Percentiles rank a stretch among this genome's conserved stretches.
Evolutionary conservation across 352 stramenopile genomes (phyloP).

Genomic region (Globisporangium iwayamae): DNA sequence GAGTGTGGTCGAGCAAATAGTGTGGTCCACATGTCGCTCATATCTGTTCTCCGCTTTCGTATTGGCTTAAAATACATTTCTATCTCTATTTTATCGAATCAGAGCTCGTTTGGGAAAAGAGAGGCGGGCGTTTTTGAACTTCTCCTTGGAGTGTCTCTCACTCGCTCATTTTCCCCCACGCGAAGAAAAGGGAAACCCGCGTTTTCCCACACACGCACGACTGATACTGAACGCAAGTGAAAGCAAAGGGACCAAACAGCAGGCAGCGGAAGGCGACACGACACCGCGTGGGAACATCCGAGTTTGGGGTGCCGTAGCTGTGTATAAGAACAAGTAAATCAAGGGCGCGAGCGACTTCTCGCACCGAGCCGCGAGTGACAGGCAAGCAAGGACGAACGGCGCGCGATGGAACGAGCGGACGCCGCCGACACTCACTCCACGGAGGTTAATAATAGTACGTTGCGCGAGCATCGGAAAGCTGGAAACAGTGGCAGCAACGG

Average conservation of each 20-base stretch:
- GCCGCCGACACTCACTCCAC: not conserved
- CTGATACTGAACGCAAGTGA: constrained; percentile 11
- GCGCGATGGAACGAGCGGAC: constrained; percentile 2
- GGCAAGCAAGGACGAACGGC: not conserved
- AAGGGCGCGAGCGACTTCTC: not conserved
- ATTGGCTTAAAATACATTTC: not conserved
- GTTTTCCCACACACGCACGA: constrained; percentile 2
- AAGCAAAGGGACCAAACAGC: not conserved
- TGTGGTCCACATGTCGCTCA: not conserved
- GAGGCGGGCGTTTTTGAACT: constrained; percentile 4
- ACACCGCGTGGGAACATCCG: not conserved
- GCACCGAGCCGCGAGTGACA: not conserved
- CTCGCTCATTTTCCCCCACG: not conserved
- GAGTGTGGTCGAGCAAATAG: not conserved
- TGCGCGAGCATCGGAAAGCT: constrained; percentile 4
- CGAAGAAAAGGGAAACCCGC: constrained; percentile 1
- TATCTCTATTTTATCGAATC: not conserved
- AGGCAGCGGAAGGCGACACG: not conserved
- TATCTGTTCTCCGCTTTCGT: not conserved
- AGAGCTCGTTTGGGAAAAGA: not conserved
- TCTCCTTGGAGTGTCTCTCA: not conserved
- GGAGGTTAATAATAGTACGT: constrained; percentile 14
- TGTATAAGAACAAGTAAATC: not conserved
- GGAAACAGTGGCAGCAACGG: not conserved
- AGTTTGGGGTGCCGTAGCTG: not conserved